These are phyloP conservation scores for Plasmodium billcollinsi DNA, from an alignment of 169 alveolate species.

Conservation along the genomic window DNA sequence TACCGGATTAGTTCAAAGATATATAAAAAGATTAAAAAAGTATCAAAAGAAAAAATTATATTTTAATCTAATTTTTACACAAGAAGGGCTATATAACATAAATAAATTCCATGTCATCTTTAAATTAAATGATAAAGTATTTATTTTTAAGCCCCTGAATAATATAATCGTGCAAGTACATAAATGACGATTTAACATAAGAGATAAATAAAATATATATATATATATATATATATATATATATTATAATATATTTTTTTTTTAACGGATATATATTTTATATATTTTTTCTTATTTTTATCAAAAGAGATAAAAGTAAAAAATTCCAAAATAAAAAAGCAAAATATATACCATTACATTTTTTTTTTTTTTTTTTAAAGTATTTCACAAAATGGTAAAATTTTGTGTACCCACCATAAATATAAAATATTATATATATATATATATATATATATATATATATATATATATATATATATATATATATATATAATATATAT, in stretches of 20 bases:
- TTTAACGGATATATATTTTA: not conserved
- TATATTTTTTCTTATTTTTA: not conserved
- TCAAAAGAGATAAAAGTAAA: not conserved
- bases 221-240: not conserved
- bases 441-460: too few relatives aligned
- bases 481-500: too few relatives aligned
- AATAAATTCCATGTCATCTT: constrained; percentile 51
- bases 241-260: not conserved
- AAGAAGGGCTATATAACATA: constrained; percentile 64
- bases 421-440: too few relatives aligned
- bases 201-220: constrained; percentile 10
- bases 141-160: constrained; percentile 47
- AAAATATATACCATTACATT: too few relatives aligned
- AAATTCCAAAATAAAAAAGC: too few relatives aligned
- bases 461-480: too few relatives aligned
- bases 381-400: too few relatives aligned
- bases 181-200: not conserved
- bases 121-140: constrained; percentile 15
- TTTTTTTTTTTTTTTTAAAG: too few relatives aligned
- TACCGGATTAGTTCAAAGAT: constrained; percentile 43
- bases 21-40: constrained; percentile 56
- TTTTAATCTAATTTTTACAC: constrained; percentile 49
- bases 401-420: too few relatives aligned
- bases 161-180: constrained; percentile 51
- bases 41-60: constrained; percentile 36